phyloP scores from a whole-genome alignment of 306 rosid species.

The Cicer arietinum region DNA sequence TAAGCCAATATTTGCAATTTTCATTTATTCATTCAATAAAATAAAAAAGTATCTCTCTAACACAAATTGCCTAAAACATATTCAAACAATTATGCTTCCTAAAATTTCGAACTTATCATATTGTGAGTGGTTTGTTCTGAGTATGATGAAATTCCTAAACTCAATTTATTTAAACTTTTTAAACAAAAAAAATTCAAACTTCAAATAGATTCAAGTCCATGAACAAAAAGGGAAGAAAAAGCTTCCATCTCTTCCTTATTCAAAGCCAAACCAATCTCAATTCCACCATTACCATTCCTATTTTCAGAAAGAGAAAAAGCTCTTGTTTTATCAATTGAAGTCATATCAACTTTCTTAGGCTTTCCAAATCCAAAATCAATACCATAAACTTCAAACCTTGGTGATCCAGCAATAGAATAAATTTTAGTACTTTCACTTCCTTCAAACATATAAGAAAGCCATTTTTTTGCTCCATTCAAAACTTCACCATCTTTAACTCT shows the following conservation, averaged over 20 bases:
- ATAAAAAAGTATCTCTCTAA: neutral
- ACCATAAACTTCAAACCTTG: constrained; percentile 50
- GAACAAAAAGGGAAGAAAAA: constrained; percentile 34
- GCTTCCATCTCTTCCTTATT: constrained; percentile 34
- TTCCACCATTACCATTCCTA: constrained; percentile 32
- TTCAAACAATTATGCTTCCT: too few species aligned
- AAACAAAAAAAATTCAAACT: neutral
- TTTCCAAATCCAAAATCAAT: constrained; percentile 51
- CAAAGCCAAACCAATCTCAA: constrained; percentile 48
- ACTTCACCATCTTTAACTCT: constrained; percentile 36
- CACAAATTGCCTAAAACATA: too few species aligned
- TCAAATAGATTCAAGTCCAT: constrained; percentile 34
- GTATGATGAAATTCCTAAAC: too few species aligned
- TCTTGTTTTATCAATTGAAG: constrained; percentile 36
- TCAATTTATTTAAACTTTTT: too few species aligned
- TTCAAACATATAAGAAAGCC: neutral
- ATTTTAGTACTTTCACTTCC: neutral
- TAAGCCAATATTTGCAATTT: neutral
- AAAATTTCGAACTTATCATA: neutral
- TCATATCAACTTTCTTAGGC: constrained; percentile 51
- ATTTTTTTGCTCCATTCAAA: constrained; percentile 25
- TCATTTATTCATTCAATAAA: neutral
- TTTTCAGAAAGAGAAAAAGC: constrained; percentile 41
- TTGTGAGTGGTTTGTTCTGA: too few species aligned
- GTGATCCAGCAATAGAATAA: constrained; percentile 52